Base-by-base conservation (phyloP, 257 asterid species). In the Primulina huaijiensis region DNA sequence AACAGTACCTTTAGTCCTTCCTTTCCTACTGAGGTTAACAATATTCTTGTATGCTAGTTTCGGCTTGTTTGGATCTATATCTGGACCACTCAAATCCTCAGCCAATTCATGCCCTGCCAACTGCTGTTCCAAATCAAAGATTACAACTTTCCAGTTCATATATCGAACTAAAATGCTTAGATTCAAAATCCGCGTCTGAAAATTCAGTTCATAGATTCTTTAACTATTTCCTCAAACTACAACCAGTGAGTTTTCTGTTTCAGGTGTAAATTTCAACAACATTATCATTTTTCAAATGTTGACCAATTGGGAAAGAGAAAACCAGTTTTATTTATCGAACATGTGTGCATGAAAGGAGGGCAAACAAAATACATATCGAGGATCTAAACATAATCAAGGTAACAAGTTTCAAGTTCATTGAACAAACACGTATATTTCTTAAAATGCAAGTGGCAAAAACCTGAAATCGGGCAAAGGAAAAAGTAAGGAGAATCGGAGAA, bases 121-220 rank as follows among this genome's bases (percentile, higher is more conserved):
- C 80, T 85, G 88, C 99, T 94, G 92, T 77, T 82, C 71, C 88
- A 93, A 86, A 86, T 71, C 76, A 83, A 88, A 85, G 81, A 72
- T 75, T 79, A 84, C 83, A 89, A 75, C 71, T 74, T 78, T 74
- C 76, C 80, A 83, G 46, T 75, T 58, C 72, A 77, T 75, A 78
- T 17, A 50, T 50, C 1, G 57, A 50, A 50, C 21, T 65, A 43
- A 64, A 64, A 61, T 75, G 65, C 74, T 59, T 46, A 55, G 66
- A 63, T 53, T 25, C 75, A 72, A 66, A 70, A 65, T 67, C 72
- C 61, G 73, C 53, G 60, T 61, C 59, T 4, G 21, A 46, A 75
- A 68, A 63, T 23, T 72, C 35, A 72, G 66, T 31, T 58, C 63
- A 25, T 63, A 75, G 43, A 75, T 75, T 63, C 53, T 35, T 35